These are phyloP conservation scores for Colletotrichum graminicola DNA, from an alignment of 2,329 filamentous ascomycete genomes.

Conservation along the genomic window DNA sequence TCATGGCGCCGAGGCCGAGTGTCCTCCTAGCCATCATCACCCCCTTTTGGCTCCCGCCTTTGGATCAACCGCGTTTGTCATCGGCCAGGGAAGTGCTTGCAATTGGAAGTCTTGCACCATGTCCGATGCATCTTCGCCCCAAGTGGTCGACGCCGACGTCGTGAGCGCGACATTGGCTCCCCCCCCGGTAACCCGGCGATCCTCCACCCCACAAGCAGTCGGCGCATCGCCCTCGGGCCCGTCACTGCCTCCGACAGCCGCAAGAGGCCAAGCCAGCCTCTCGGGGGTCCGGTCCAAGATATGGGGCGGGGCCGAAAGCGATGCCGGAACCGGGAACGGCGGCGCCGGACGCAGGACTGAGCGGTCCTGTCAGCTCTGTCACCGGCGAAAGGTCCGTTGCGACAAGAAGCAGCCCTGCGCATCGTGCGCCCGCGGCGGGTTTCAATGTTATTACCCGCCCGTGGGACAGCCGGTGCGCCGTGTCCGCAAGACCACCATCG, in stretches of 20 bases:
- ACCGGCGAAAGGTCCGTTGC: slow-evolving; percentile 50
- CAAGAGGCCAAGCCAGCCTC: background rate
- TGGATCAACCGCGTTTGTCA: background rate
- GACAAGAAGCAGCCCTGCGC: slow-evolving; percentile 49
- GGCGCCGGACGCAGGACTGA: slow-evolving; percentile 30
- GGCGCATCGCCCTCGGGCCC: slow-evolving; percentile 12
- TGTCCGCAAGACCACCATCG: slow-evolving; percentile 45
- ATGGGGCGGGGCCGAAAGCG: background rate
- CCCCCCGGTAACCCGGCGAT: background rate
- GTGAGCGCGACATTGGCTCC: slow-evolving; percentile 14
- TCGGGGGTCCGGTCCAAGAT: background rate
- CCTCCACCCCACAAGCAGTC: background rate
- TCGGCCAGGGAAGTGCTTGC: background rate
- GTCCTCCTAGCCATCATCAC: slow-evolving; percentile 9
- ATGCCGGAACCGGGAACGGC: background rate
- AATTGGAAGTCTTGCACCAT: background rate
- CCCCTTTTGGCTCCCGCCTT: background rate
- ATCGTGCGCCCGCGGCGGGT: slow-evolving; percentile 44
- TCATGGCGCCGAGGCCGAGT: slow-evolving; percentile 16
- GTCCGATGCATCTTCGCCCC: background rate
- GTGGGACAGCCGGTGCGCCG: slow-evolving; percentile 45
- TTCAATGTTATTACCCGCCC: slow-evolving; percentile 50
- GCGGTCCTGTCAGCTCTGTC: slow-evolving; percentile 51
- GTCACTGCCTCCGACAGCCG: slow-evolving; percentile 4
- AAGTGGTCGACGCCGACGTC: background rate